These are phyloP conservation scores for Yarrowia sp. DNA, from an alignment of 805 yeast genomes.

Conservation along the genomic window DNA sequence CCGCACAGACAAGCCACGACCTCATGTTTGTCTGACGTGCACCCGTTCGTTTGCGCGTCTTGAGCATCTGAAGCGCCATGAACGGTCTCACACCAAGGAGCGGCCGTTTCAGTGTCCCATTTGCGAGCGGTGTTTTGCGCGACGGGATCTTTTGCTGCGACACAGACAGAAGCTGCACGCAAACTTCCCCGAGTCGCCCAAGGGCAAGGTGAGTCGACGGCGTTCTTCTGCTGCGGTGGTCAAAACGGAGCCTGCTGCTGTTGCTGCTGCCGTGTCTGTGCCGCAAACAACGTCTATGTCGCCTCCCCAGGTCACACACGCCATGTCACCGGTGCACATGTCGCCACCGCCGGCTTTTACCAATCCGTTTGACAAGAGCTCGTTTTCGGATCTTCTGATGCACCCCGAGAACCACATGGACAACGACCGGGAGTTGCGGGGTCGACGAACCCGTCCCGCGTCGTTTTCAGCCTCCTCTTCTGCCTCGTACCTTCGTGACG, in stretches of 20 bases:
- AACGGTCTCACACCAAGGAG: slow-evolving; percentile 91
- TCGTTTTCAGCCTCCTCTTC: slow-evolving; percentile 68
- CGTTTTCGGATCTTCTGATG: background rate
- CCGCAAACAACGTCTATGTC: too few species aligned
- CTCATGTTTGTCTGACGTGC: slow-evolving; percentile 85
- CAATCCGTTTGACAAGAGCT: slow-evolving; percentile 9
- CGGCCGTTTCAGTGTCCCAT: slow-evolving; percentile 95
- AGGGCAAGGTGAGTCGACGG: background rate
- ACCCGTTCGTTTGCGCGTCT: slow-evolving; percentile 93
- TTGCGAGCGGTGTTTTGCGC: slow-evolving; percentile 93
- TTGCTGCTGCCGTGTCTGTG: too few species aligned
- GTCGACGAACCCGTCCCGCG: slow-evolving; percentile 32
- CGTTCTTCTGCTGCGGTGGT: slow-evolving; percentile 11
- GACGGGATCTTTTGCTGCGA: slow-evolving; percentile 68
- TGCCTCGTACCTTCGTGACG: slow-evolving; percentile 54
- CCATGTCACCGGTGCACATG: too few species aligned
- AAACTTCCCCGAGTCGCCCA: slow-evolving; percentile 36
- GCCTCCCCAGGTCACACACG: too few species aligned
- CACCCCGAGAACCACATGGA: slow-evolving; percentile 25
- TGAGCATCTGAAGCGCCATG: slow-evolving; percentile 92
- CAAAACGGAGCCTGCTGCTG: background rate
- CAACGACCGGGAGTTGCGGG: slow-evolving; percentile 12
- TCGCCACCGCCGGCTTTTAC: slow-evolving; percentile 11
- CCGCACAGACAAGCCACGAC: slow-evolving; percentile 91
- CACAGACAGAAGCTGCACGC: slow-evolving; percentile 92